phyloP scores from a whole-genome alignment of 345 rosid species.

The Conringia planisiliqua region DNA sequence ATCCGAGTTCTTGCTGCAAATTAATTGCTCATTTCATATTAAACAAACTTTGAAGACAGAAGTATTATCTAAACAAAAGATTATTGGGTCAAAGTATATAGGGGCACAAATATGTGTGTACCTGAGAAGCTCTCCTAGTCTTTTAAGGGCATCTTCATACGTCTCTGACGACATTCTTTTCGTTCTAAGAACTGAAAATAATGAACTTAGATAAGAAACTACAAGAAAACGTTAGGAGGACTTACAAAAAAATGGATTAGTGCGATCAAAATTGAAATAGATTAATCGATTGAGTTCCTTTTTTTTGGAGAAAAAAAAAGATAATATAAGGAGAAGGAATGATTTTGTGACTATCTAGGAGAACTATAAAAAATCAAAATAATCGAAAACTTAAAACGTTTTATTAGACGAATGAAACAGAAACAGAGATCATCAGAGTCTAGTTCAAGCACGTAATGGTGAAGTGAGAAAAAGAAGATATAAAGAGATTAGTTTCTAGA shows the following conservation, averaged over 20 bases:
- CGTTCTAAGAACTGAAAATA: not conserved
- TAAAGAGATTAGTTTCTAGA: not conserved
- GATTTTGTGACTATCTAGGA: not conserved
- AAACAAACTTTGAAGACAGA: not conserved
- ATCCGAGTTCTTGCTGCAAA: slow-evolving; percentile 52
- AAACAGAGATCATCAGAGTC: not conserved
- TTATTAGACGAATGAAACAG: not conserved
- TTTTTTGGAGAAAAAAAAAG: not conserved
- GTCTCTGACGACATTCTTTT: slow-evolving; percentile 26
- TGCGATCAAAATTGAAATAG: not conserved
- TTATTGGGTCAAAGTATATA: not conserved
- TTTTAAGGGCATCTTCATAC: slow-evolving; percentile 16
- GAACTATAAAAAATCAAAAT: not conserved
- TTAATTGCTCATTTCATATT: not conserved
- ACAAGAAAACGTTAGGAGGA: not conserved
- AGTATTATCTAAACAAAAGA: not conserved
- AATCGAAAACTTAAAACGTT: not conserved
- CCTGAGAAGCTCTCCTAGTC: not conserved
- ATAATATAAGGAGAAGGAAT: not conserved
- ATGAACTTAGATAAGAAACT: not conserved
- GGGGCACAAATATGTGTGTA: not conserved
- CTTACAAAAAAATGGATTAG: too few species aligned
- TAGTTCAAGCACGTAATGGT: too few species aligned
- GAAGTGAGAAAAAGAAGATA: too few species aligned
- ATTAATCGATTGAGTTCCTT: not conserved